Evolutionary conservation across 345 rosid genomes (phyloP), one percentile per base, ranked within the genome.

Genomic region (Salix caprea): DNA sequence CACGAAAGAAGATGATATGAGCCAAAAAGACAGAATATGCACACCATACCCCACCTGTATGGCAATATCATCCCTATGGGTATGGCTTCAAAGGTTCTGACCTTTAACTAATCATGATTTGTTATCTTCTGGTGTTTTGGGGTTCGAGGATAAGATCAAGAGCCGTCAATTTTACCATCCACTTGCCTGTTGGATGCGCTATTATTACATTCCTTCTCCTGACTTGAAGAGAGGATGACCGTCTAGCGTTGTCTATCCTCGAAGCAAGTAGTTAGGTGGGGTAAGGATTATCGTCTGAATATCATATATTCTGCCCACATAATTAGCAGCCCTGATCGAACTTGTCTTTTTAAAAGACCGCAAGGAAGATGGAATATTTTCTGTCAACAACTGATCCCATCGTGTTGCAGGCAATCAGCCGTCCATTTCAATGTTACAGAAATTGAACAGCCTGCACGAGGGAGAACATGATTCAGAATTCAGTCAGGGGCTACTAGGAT

Each of bases 21-120:
- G 40, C 72, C 69, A n/a, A 46, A 65, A 74, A 7, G 70, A 7
- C 66, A 1, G 16, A 64, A 54, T 32, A 5, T 3, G 4, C 6
- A 3, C n/a, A 13, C 24, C 9, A 1, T 32, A 2, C 42, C 78
- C 73, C 73, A 69, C 67, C 26, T 18, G 13, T 6, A 19, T 14
- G 28, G 37, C 50, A 46, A 44, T 65, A 10, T 39, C 44, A n/a
- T 34, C 54, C 37, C 30, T 15, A 12, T 37, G 7, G 28, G 19
- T 3, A 10, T 56, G 11, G 62, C 62, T n/a, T 21, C 24, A 19
- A 52, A 2, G 60, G 60, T 52, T 26, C 34, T 26, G 32, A 5
- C 7, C n/a, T 61, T 36, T 46, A 73, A 28, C 65, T 46, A 69
- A 72, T 69, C 74, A 73, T 78, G 62, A 73, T 69, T 72, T 71